Evolutionary conservation across 2,329 filamentous ascomycete genomes (phyloP).

Genomic region (Alternaria metachromatica): DNA sequence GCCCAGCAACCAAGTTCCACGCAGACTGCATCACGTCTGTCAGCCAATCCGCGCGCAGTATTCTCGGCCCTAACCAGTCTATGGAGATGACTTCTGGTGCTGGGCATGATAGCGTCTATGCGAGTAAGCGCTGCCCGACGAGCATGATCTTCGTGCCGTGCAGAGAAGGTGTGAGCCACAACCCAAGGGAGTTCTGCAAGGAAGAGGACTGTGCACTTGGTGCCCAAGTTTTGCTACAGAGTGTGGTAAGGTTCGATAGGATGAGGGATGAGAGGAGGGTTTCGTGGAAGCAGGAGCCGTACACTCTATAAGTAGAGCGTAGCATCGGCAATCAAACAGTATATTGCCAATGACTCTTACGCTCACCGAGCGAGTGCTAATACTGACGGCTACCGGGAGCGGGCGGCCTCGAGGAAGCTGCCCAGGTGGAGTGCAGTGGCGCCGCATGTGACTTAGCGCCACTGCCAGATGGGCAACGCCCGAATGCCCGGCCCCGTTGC

Average conservation of each 20-base stretch:
- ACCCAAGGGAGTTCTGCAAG: constrained; percentile 54
- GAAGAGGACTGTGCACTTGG: constrained; percentile 56
- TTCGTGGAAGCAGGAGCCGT: constrained; percentile 37
- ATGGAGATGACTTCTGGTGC: constrained; percentile 68
- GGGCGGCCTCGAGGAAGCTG: not conserved
- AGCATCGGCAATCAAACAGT: not conserved
- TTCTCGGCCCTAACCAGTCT: constrained; percentile 56
- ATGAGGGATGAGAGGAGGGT: constrained; percentile 49
- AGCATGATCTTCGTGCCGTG: constrained; percentile 59
- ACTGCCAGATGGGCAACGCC: not conserved
- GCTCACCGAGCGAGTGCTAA: too few relatives aligned
- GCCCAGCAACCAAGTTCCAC: constrained; percentile 66
- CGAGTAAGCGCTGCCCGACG: constrained; percentile 53
- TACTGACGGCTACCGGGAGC: not conserved
- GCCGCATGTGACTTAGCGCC: not conserved
- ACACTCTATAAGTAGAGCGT: constrained; percentile 23
- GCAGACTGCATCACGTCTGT: constrained; percentile 71
- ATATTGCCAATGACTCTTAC: too few relatives aligned
- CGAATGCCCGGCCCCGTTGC: not conserved
- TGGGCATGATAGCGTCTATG: constrained; percentile 65
- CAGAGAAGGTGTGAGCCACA: constrained; percentile 56
- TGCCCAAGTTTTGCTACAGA: constrained; percentile 58
- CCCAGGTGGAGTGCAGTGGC: not conserved
- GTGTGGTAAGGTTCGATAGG: constrained; percentile 58
- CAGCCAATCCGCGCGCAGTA: constrained; percentile 64